Evolutionary conservation across 805 yeast genomes (phyloP), one percentile per base, ranked within the genome.

Genomic region (Cyberlindnera amylophila): DNA sequence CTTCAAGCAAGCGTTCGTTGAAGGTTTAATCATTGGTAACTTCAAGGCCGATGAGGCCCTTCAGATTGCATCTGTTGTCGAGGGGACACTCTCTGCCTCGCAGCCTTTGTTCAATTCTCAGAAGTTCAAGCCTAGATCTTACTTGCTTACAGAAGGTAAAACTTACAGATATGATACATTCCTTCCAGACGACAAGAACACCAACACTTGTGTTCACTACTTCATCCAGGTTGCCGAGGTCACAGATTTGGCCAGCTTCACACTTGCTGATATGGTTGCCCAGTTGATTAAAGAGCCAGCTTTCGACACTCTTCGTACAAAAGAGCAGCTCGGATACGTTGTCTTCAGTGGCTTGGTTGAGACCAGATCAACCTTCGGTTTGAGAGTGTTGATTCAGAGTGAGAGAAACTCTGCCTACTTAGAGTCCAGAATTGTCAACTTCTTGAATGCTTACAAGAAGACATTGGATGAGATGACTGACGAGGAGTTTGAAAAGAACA

Each of bases 251-350:
- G 64, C 61, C 34, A 34, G n/a, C 18, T 65, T 79, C 34, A 74
- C 81, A 0, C 57, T 75, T 41, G 71, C 84, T 11, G 87, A 82
- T 38, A 64, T 91, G 39, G 63, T 87, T 36, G 76, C 84, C 0
- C 91, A 86, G 47, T 74, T 89, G 49, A 68, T 84, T 38, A 79
- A 76, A 51, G 97, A 91, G 59, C 97, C 96, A 4, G 85, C 91
- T 44, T 93, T 91, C 64, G 82, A 87, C 57, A 85, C 85, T 49
- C 72, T 91, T 44, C 77, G 99, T 63, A 91, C 99, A 6, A 83
- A 87, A 54, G 98, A 91, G 65, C 98, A 93, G 63, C 72, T 91
- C 26, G 99, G 99, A 2, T 91, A 91, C 57, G 89, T 91, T 49
- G 99, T 91, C 0, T 88, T 87, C 58, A 80, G 93, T 34, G 86